Conservation (phyloP, 257 asterid species). For the Rehmannia glutinosa region DNA sequence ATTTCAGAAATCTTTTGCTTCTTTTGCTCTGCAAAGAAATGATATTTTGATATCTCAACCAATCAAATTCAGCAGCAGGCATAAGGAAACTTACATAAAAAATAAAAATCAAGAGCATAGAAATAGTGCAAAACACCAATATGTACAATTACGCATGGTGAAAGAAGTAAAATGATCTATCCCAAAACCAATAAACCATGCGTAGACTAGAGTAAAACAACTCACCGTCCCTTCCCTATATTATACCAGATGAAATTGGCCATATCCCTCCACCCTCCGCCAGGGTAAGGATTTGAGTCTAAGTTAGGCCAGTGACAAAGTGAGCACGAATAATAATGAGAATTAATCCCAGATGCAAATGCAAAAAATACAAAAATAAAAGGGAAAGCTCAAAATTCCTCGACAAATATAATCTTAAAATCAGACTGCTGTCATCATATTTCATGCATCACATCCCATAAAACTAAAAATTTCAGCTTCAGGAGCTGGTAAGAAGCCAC, state of each 20-base stretch:
- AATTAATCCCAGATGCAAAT: background rate
- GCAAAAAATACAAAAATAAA: background rate
- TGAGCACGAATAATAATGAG: background rate
- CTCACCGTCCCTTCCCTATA: no score
- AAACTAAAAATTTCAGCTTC: conserved; percentile 3
- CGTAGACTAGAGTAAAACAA: no score
- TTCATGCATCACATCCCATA: background rate
- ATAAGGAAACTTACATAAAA: no score
- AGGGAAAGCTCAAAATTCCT: background rate
- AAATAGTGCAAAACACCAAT: background rate
- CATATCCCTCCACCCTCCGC: background rate
- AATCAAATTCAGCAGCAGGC: conserved; percentile 4
- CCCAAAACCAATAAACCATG: background rate
- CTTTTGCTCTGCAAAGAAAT: conserved; percentile 57
- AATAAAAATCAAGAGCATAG: background rate
- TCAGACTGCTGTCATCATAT: background rate
- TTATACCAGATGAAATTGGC: background rate
- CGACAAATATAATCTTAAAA: background rate
- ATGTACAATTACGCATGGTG: background rate
- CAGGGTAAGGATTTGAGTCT: background rate
- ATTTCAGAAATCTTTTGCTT: conserved; percentile 70
- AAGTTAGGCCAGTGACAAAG: background rate
- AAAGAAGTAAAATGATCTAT: background rate
- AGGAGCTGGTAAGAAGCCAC: background rate
- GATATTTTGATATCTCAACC: background rate